Conservation (phyloP, 148 eudicot genomes). For the Tetragonia tetragonoides region DNA sequence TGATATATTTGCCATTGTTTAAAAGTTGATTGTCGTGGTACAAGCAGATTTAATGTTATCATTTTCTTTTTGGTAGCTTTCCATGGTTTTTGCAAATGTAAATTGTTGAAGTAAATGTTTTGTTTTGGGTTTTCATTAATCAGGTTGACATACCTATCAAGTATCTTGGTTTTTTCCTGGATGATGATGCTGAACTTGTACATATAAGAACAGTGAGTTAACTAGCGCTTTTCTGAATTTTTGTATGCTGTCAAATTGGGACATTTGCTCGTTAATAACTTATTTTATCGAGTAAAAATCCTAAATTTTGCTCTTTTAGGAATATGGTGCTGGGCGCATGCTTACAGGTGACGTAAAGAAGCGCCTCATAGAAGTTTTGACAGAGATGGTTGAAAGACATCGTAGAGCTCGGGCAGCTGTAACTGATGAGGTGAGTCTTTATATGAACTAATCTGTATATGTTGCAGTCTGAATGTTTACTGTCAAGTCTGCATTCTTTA, state of each 20-base stretch:
- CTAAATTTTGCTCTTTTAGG: slow-evolving; percentile 37
- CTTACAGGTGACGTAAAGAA: slow-evolving; percentile 91
- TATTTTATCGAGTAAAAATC: neutral
- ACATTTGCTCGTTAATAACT: neutral
- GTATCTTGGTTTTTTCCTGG: slow-evolving; percentile 97
- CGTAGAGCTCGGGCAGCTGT: slow-evolving; percentile 83
- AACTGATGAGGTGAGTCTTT: slow-evolving; percentile 71
- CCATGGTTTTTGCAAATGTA: neutral
- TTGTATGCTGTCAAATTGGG: neutral
- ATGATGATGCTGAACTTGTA: slow-evolving; percentile 92
- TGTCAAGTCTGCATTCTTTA: neutral
- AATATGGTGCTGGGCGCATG: slow-evolving; percentile 87
- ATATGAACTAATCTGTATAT: neutral
- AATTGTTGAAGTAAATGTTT: no score
- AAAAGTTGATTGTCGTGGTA: neutral
- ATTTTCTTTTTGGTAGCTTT: neutral
- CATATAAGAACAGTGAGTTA: slow-evolving; percentile 61
- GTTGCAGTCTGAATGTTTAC: neutral
- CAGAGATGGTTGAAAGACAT: slow-evolving; percentile 87
- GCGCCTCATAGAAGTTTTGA: slow-evolving; percentile 72
- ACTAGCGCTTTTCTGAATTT: slow-evolving; percentile 3
- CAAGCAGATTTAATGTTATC: neutral
- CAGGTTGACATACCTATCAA: slow-evolving; percentile 93
- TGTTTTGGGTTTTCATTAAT: slow-evolving; percentile 5
- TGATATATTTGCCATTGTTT: slow-evolving; percentile 3